Percentiles rank a stretch among this genome's conserved stretches.
phyloP scores from a whole-genome alignment of 306 rosid genomes.

The Pterocarpus macrocarpus region DNA sequence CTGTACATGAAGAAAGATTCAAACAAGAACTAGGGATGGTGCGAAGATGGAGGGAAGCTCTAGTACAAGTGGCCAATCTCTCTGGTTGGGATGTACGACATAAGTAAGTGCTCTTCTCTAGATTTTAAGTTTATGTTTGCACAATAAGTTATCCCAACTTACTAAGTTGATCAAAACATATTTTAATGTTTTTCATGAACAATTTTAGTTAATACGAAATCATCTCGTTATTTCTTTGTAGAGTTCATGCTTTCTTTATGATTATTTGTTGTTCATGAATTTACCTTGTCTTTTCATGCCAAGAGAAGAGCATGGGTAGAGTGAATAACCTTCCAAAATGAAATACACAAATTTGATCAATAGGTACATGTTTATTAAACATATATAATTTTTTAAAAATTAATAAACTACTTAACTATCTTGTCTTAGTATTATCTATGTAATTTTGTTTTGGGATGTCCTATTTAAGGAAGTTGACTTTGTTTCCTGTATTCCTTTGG shows the following conservation, averaged over 20 bases:
- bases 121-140: background rate
- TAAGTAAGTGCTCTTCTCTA: conserved; percentile 16
- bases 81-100: conserved; percentile 29
- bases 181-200: no score
- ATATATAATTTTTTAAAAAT: no score
- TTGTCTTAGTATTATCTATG: background rate
- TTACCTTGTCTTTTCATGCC: no score
- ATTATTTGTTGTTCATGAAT: no score
- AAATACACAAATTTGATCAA: no score
- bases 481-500: background rate
- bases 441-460: background rate
- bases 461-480: background rate
- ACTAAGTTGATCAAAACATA: background rate
- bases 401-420: background rate
- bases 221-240: no score
- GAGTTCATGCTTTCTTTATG: no score
- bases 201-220: no score
- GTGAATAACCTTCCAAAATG: background rate
- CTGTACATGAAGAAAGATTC: background rate
- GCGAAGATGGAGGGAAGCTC: conserved; percentile 14
- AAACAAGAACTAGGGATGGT: background rate
- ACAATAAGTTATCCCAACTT: background rate
- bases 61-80: background rate
- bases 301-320: no score
- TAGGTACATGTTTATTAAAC: no score